phyloP scores from a whole-genome alignment of 2,329 filamentous ascomycete genomes.

The Cladosporium sphaerospermum region DNA sequence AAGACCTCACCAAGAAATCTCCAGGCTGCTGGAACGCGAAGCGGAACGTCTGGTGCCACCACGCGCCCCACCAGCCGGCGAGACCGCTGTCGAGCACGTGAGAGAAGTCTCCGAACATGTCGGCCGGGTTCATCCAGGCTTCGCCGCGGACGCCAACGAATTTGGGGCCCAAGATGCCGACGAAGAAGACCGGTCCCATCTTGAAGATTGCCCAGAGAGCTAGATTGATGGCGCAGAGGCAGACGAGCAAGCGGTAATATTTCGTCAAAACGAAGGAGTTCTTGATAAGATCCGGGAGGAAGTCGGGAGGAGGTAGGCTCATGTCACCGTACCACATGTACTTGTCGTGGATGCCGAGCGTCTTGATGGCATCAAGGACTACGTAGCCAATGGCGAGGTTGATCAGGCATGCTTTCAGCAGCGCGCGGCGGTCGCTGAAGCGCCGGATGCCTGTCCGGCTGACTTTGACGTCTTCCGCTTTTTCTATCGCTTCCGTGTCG shows the following conservation, averaged over 20 bases:
- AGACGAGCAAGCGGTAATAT: constrained; percentile 52
- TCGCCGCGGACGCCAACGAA: constrained; percentile 55
- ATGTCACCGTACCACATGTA: constrained; percentile 48
- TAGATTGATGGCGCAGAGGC: constrained; percentile 50
- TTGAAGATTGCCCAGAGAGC: constrained; percentile 58
- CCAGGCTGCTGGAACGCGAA: constrained; percentile 61
- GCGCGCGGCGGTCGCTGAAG: constrained; percentile 29
- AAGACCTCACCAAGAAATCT: constrained; percentile 36
- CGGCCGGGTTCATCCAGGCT: constrained; percentile 53
- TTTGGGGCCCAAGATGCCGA: constrained; percentile 52
- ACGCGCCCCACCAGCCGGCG: constrained; percentile 73
- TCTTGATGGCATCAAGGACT: constrained; percentile 62
- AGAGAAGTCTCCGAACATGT: constrained; percentile 48
- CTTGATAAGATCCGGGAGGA: constrained; percentile 35
- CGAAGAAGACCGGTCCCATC: constrained; percentile 55
- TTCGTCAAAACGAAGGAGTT: constrained; percentile 44
- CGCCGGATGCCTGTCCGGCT: constrained; percentile 32
- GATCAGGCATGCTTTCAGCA: constrained; percentile 31
- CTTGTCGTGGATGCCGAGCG: constrained; percentile 65
- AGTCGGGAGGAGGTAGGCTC: constrained; percentile 37
- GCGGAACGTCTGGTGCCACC: constrained; percentile 90
- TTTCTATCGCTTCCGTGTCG: constrained; percentile 18
- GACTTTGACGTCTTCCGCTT: constrained; percentile 12
- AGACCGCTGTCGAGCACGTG: constrained; percentile 63
- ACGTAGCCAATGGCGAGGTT: constrained; percentile 56